Evolutionary conservation across 495 filamentous ascomycete genomes (phyloP).

Genomic region (Podospora fimiseda): DNA sequence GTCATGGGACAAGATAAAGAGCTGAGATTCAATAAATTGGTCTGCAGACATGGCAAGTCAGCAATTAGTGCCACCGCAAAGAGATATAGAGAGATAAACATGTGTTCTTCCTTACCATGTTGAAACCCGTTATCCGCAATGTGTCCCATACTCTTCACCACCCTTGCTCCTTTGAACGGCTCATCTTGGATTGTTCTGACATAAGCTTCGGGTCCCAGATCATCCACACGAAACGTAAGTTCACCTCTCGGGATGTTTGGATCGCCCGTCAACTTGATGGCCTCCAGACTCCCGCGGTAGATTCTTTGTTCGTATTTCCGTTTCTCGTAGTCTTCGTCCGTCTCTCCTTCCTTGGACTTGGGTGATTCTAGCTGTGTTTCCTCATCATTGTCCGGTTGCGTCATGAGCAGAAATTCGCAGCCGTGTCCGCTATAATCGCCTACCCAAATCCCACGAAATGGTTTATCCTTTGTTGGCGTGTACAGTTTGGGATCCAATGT

Average conservation of each 20-base stretch:
- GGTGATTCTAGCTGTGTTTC: constrained; percentile 22
- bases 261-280: constrained; percentile 87
- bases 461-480: constrained; percentile 70
- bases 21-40: constrained; percentile 61
- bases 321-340: constrained; percentile 4
- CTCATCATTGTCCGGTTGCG: constrained; percentile 54
- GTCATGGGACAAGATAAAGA: constrained; percentile 73
- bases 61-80: too few species aligned
- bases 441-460: constrained; percentile 84
- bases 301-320: constrained; percentile 31
- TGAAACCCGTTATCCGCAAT: constrained; percentile 65
- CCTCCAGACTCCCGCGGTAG: constrained; percentile 60
- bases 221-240: constrained; percentile 68
- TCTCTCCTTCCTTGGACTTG: constrained; percentile 18
- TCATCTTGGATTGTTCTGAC: constrained; percentile 46
- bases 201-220: constrained; percentile 60
- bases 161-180: constrained; percentile 63
- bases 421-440: constrained; percentile 85
- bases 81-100: neutral
- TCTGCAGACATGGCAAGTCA: too few species aligned
- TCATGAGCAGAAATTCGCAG: constrained; percentile 77
- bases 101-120: constrained; percentile 51
- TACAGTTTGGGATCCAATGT: constrained; percentile 67
- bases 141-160: constrained; percentile 72
- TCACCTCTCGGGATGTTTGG: constrained; percentile 82